phyloP scores from a whole-genome alignment of 2,329 filamentous ascomycete genomes.

The Clarireedia paspali region DNA sequence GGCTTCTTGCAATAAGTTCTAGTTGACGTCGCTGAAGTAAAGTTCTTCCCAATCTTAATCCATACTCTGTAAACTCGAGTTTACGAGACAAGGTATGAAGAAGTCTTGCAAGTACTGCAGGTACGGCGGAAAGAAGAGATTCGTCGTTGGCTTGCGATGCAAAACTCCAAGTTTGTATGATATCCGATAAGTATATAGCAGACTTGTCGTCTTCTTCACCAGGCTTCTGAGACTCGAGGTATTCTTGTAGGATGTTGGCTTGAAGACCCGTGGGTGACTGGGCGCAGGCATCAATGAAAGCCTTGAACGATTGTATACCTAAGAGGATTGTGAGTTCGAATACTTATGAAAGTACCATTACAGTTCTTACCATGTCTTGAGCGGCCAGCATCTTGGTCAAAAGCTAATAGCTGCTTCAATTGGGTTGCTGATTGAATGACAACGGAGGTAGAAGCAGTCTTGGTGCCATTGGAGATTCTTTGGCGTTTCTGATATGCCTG shows the following conservation, averaged over 20 bases:
- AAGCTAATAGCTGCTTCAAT: slow-evolving; percentile 59
- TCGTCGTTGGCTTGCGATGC: slow-evolving; percentile 75
- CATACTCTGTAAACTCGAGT: slow-evolving; percentile 67
- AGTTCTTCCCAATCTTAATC: slow-evolving; percentile 71
- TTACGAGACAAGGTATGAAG: slow-evolving; percentile 69
- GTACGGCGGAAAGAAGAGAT: slow-evolving; percentile 69
- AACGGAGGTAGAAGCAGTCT: slow-evolving; percentile 32
- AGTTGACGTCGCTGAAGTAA: slow-evolving; percentile 74
- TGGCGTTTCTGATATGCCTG: slow-evolving; percentile 30
- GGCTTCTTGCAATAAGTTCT: slow-evolving; percentile 69
- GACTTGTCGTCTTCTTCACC: slow-evolving; percentile 44
- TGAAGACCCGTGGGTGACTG: slow-evolving; percentile 40
- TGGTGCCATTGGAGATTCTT: slow-evolving; percentile 38
- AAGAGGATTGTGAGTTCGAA: not conserved
- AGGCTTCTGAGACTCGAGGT: slow-evolving; percentile 51
- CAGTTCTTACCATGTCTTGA: slow-evolving; percentile 53
- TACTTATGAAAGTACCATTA: not conserved
- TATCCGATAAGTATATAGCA: slow-evolving; percentile 61
- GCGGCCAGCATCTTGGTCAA: slow-evolving; percentile 61
- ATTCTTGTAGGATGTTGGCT: slow-evolving; percentile 60
- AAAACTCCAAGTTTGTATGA: slow-evolving; percentile 85
- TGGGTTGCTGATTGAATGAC: slow-evolving; percentile 59
- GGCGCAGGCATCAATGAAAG: slow-evolving; percentile 60
- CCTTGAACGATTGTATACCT: slow-evolving; percentile 64
- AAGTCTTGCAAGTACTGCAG: slow-evolving; percentile 73